These are phyloP conservation scores for Tubosaeta sp. DNA, from an alignment of 768 basidiomycete genomes.

Conservation along the genomic window DNA sequence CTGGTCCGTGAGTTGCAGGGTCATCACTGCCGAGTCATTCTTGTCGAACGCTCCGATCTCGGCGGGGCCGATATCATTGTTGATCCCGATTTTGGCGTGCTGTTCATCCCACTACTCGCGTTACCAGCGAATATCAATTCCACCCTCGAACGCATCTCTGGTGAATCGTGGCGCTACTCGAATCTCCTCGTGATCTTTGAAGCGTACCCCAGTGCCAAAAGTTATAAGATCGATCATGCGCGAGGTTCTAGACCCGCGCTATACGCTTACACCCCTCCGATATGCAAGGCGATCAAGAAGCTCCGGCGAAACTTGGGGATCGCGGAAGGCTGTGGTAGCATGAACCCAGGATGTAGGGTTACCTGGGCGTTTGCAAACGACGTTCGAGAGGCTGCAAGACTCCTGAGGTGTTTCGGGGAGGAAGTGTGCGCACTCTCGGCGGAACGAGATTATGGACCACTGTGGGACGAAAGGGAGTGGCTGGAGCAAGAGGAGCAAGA, in stretches of 20 bases:
- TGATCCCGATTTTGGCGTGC: constrained; percentile 55
- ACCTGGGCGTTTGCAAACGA: constrained; percentile 60
- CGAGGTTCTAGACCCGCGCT: constrained; percentile 8
- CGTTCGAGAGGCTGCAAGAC: constrained; percentile 53
- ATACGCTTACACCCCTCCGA: constrained; percentile 59
- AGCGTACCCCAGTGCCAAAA: constrained; percentile 52
- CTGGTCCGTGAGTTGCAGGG: constrained; percentile 51
- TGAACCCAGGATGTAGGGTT: constrained; percentile 40
- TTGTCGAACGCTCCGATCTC: constrained; percentile 62
- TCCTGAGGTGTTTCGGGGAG: constrained; percentile 56
- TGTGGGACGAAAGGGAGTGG: constrained; percentile 66
- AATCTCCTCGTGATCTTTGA: constrained; percentile 61
- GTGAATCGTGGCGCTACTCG: constrained; percentile 60
- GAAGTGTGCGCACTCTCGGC: constrained; percentile 43
- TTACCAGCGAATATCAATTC: constrained; percentile 49
- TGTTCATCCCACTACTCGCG: constrained; percentile 43
- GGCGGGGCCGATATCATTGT: constrained; percentile 62
- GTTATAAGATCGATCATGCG: constrained; percentile 20
- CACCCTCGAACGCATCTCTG: constrained; percentile 41
- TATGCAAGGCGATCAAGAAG: constrained; percentile 66
- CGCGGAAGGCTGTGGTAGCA: constrained; percentile 54
- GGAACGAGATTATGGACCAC: constrained; percentile 31
- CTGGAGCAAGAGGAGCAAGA: constrained; percentile 52
- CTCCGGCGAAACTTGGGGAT: constrained; percentile 61
- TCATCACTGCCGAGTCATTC: constrained; percentile 42